phyloP scores from a whole-genome alignment of 345 rosid species.

The Durio zibethinus region DNA sequence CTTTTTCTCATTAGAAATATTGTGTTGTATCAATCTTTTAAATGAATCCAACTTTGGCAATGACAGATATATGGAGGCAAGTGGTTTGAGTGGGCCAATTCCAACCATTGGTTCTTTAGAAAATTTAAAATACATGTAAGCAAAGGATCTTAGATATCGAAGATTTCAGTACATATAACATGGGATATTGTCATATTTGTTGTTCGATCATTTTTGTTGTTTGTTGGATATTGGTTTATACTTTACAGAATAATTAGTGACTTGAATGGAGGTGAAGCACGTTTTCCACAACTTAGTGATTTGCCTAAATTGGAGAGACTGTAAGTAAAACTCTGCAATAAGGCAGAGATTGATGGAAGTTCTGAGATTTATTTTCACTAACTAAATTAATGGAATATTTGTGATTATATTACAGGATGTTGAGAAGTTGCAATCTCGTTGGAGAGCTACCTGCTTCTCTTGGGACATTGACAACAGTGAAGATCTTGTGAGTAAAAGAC shows the following conservation, averaged over 20 bases:
- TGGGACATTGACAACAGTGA: conserved; percentile 14
- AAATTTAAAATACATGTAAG: conserved; percentile 35
- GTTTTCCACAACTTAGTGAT: conserved; percentile 33
- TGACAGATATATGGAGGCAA: neutral
- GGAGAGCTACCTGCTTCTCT: conserved; percentile 45
- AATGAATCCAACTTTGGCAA: too few species aligned
- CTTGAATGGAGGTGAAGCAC: conserved; percentile 33
- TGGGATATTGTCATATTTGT: neutral
- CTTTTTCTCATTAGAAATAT: conserved; percentile 26
- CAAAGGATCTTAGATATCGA: neutral
- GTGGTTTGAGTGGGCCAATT: conserved; percentile 10
- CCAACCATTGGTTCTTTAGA: neutral
- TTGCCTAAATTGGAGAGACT: conserved; percentile 25
- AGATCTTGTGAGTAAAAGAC: conserved; percentile 40
- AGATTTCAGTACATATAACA: neutral
- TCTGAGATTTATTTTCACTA: neutral
- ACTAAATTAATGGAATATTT: neutral
- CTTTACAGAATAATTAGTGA: conserved; percentile 33
- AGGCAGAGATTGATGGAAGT: neutral
- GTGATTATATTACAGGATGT: conserved; percentile 32
- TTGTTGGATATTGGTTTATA: neutral
- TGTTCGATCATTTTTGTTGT: neutral
- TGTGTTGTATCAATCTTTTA: neutral
- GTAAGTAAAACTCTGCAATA: conserved; percentile 25
- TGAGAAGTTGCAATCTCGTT: conserved; percentile 54